A percentile compares a stretch with the other conserved stretches of the same genome.
These are phyloP conservation scores for Kalaharituber pfeilii DNA, from an alignment of 2,329 filamentous ascomycete species.

Conservation along the genomic window DNA sequence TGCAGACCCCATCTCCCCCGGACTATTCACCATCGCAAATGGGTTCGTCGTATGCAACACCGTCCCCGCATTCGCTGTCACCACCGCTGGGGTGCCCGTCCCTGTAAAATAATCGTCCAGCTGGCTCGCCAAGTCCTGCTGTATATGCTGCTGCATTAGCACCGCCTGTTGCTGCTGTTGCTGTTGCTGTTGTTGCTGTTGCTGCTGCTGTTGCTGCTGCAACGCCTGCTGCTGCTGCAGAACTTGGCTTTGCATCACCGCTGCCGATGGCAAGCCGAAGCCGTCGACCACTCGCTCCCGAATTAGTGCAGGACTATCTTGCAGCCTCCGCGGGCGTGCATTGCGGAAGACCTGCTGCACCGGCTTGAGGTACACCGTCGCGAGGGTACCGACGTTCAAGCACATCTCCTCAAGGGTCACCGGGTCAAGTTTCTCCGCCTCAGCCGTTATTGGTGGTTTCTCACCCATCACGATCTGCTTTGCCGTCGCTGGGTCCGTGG, in stretches of 20 bases:
- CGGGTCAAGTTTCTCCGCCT: slow-evolving; percentile 84
- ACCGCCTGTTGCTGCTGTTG: background rate
- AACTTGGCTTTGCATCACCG: background rate
- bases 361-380: slow-evolving; percentile 93
- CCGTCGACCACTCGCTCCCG: background rate
- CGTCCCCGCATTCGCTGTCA: background rate
- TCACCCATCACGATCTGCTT: slow-evolving; percentile 90
- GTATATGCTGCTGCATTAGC: background rate
- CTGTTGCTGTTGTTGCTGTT: background rate
- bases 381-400: slow-evolving; percentile 83
- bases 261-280: background rate
- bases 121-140: background rate
- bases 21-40: background rate
- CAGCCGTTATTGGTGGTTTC: slow-evolving; percentile 89
- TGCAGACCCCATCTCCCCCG: background rate
- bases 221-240: background rate
- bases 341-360: slow-evolving; percentile 92
- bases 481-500: slow-evolving; percentile 73
- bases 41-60: background rate
- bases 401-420: slow-evolving; percentile 92
- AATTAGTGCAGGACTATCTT: slow-evolving; percentile 60
- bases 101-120: slow-evolving; percentile 2
- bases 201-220: background rate
- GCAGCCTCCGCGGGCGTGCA: slow-evolving; percentile 60
- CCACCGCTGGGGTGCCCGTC: background rate